phyloP scores from a whole-genome alignment of 169 alveolate species.

The Perkinsus marinus region DNA sequence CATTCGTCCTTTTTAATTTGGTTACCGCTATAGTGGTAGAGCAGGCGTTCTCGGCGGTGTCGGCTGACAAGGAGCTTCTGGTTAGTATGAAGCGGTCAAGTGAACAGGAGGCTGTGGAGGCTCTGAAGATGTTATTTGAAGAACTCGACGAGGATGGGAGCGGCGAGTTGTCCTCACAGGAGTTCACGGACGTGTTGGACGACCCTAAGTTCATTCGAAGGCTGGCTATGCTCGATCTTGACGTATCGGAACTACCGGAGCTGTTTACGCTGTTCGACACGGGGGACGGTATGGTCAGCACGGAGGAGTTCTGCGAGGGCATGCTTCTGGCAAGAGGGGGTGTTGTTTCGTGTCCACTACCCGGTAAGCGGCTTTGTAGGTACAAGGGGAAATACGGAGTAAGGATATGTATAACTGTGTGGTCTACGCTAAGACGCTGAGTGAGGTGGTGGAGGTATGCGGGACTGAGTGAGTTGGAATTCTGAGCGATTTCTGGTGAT shows the following conservation, averaged over 20 bases:
- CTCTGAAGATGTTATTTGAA: not conserved
- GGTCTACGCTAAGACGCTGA: not conserved
- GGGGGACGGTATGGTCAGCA: not conserved
- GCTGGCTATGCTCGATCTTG: not conserved
- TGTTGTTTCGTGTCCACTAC: no score
- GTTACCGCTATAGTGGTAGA: not conserved
- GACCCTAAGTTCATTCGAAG: not conserved
- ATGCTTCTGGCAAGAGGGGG: not conserved
- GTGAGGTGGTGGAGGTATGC: not conserved
- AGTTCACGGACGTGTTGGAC: not conserved
- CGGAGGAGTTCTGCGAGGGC: not conserved
- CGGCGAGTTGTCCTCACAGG: not conserved
- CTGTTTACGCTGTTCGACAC: not conserved
- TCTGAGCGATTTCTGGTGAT: not conserved
- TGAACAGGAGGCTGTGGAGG: not conserved
- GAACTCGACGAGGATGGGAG: not conserved
- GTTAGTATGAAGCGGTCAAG: not conserved
- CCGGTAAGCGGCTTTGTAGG: not conserved
- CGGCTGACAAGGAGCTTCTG: not conserved
- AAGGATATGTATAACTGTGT: not conserved
- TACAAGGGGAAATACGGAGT: not conserved
- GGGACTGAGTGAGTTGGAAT: not conserved
- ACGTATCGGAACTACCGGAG: not conserved
- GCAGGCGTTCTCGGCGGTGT: not conserved
- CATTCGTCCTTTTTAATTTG: not conserved